A percentile compares a stretch with the other conserved stretches of the same genome.
These are phyloP conservation scores for Fraxinus dipetala DNA, from an alignment of 305 asterid genomes.

Conservation along the genomic window DNA sequence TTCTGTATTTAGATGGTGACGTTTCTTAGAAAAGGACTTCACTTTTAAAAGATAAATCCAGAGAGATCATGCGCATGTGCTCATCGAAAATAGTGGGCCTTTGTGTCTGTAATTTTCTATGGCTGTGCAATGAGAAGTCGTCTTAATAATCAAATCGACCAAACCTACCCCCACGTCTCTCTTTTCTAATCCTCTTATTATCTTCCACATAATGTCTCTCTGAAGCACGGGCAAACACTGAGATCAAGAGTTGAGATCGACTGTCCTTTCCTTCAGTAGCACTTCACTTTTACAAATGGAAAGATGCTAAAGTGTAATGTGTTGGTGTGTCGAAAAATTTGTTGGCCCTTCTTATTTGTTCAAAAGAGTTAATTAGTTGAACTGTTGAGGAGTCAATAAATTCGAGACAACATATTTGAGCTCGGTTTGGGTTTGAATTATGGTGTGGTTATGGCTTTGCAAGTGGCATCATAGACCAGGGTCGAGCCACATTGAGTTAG, in stretches of 20 bases:
- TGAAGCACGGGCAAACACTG: neutral
- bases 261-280: neutral
- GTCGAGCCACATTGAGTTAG: neutral
- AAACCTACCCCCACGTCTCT: neutral
- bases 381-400: too few relatives aligned
- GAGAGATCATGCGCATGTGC: neutral
- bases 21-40: neutral
- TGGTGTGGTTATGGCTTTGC: neutral
- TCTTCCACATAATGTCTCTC: neutral
- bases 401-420: too few relatives aligned
- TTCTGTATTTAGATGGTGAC: neutral
- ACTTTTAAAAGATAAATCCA: neutral
- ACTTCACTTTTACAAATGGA: neutral
- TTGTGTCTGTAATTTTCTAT: constrained; percentile 1
- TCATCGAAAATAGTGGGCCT: neutral
- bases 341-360: neutral
- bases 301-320: neutral
- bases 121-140: constrained; percentile 10
- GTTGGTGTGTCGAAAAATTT: neutral
- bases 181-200: neutral
- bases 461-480: neutral
- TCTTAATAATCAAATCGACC: neutral
- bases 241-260: neutral
- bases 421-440: neutral
- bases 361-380: too few relatives aligned